Base-by-base conservation (phyloP, 345 rosid genomes). In the Camelina hispida region DNA sequence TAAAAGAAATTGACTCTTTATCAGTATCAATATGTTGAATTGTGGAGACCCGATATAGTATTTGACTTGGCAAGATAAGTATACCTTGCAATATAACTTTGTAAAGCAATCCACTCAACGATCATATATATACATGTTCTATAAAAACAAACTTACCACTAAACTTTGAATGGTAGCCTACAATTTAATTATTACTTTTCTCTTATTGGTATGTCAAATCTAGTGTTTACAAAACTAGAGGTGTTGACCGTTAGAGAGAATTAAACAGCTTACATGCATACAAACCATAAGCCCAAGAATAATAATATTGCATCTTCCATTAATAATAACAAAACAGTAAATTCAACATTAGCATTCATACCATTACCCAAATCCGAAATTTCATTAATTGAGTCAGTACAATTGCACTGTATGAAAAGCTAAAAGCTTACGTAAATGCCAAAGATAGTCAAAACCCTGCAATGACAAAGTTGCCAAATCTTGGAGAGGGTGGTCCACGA, bases 391-490 rank as follows among this genome's bases (percentile, higher is more conserved):
- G 8, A 69, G 17, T 28, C 17, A 69, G 30, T 17, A 42, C 13
- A 58, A 28, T 22, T 50, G 8, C 43, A 65, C 20, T 54, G 69
- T 72, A 37, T 28, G 73, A 72, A 66, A 32, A 47, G 32, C 64
- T 59, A 66, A 71, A 59, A 51, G 63, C 67, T 51, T 66, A 82
- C 71, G 68, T 68, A 73, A 72, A 81, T 83, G 72, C 87, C 89
- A 76, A 57, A 81, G 72, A 82, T 69, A 78, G 84, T 75, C 76
- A 83, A 80, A 84, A 70, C 80, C 81, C 96, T 90, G 98, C 66
- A 46, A 69, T 64, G 80, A 73, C 83, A 78, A 74, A 80, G 59
- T 82, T 87, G 44, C 95, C 78, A 62, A 80, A 80, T 50, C 62
- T 53, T 77, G 88, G 48, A 66, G 71, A 52, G 51, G 48, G 34